Conservation (phyloP, 176 grass and related monocot genomes). For the Carex pumila region DNA sequence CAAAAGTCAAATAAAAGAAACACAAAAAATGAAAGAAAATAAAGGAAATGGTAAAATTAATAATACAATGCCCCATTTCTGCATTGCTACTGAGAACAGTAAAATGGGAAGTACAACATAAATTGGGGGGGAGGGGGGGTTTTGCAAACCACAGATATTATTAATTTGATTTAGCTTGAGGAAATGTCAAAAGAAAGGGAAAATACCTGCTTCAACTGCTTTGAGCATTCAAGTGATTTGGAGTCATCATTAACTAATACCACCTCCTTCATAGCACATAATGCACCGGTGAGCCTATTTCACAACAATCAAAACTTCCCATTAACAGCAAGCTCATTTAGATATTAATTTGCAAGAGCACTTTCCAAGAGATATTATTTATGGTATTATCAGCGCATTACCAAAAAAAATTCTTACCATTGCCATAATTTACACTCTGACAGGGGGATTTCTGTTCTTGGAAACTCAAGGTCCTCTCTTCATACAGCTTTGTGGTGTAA, state of each 20-base stretch:
- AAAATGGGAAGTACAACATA: slow-evolving; percentile 16
- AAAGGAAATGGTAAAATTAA: background rate
- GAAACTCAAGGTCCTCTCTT: background rate
- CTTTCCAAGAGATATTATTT: background rate
- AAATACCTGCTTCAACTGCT: slow-evolving; percentile 80
- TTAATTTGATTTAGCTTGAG: background rate
- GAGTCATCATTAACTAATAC: slow-evolving; percentile 85
- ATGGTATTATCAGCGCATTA: background rate
- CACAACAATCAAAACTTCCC: background rate
- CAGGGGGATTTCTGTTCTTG: background rate
- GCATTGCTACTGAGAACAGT: slow-evolving; percentile 10
- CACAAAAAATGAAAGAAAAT: background rate
- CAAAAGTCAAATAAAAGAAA: slow-evolving; percentile 21
- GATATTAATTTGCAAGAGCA: background rate
- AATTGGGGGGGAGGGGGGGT: background rate
- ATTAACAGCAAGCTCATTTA: background rate
- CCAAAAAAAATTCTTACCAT: background rate
- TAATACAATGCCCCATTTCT: background rate
- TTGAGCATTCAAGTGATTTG: slow-evolving; percentile 83
- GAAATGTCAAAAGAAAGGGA: background rate
- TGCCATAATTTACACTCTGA: background rate
- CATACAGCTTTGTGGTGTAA: background rate
- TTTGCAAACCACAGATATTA: background rate
- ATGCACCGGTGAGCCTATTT: slow-evolving; percentile 79
- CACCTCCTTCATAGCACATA: slow-evolving; percentile 99